phyloP scores from a whole-genome alignment of 176 grass and related monocot species.

The Panicum miliaceum region DNA sequence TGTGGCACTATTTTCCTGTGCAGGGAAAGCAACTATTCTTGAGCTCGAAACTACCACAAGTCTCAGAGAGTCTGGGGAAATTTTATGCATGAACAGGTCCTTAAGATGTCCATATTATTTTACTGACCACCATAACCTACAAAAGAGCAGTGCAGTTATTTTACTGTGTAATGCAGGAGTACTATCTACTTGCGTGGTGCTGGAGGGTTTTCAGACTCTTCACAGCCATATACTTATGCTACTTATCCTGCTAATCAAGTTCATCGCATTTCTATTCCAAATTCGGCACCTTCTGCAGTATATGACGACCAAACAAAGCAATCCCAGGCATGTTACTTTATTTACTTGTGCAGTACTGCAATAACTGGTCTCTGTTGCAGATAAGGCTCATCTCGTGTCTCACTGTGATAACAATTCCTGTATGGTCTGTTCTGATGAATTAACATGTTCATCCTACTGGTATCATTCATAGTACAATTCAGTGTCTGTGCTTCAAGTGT shows the following conservation, averaged over 20 bases:
- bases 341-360: constrained; percentile 16
- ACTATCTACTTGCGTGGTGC: constrained; percentile 80
- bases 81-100: constrained; percentile 92
- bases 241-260: constrained; percentile 79
- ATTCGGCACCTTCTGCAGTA: constrained; percentile 56
- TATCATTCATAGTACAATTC: constrained; percentile 9
- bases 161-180: constrained; percentile 63
- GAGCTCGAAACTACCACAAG: constrained; percentile 79
- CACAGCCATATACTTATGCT: constrained; percentile 64
- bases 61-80: constrained; percentile 77
- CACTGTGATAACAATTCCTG: neutral
- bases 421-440: neutral
- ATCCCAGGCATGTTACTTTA: constrained; percentile 65
- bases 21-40: constrained; percentile 87
- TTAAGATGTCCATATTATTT: constrained; percentile 19
- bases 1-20: constrained; percentile 21
- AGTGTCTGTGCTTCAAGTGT: neutral
- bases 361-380: neutral
- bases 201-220: constrained; percentile 93
- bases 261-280: constrained; percentile 71
- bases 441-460: constrained; percentile 16
- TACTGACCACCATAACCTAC: neutral
- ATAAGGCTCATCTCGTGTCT: neutral
- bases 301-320: constrained; percentile 74
- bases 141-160: constrained; percentile 21